phyloP scores from a whole-genome alignment of 2,329 filamentous ascomycete genomes.

The Pseudogymnoascus sp. region DNA sequence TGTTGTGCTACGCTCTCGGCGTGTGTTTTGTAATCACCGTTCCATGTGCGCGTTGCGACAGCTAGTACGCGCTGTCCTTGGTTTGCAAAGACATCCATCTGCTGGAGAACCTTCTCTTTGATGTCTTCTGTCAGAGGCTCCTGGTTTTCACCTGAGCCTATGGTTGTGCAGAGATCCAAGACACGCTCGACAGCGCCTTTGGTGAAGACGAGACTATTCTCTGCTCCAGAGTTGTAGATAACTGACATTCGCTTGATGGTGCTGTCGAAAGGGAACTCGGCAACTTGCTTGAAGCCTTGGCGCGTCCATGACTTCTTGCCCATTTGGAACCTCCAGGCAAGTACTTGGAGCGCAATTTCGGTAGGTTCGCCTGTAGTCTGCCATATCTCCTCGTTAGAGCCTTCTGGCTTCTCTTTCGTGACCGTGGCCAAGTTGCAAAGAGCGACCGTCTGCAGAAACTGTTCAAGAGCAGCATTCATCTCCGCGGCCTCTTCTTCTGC shows the following conservation, averaged over 20 bases:
- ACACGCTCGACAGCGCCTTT: constrained; percentile 56
- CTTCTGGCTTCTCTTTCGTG: constrained; percentile 23
- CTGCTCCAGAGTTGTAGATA: constrained; percentile 36
- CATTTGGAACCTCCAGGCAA: constrained; percentile 50
- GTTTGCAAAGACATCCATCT: constrained; percentile 47
- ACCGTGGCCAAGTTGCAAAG: constrained; percentile 51
- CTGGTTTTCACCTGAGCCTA: constrained; percentile 33
- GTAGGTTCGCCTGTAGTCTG: constrained; percentile 54
- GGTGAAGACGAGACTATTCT: constrained; percentile 39
- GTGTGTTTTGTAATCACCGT: constrained; percentile 15
- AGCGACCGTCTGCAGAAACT: constrained; percentile 44
- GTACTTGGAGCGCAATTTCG: constrained; percentile 59
- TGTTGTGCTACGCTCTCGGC: constrained; percentile 3
- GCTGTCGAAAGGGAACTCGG: constrained; percentile 57
- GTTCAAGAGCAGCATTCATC: constrained; percentile 35
- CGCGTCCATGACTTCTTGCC: constrained; percentile 35
- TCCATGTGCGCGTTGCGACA: constrained; percentile 36
- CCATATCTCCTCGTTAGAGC: constrained; percentile 39
- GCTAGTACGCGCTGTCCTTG: constrained; percentile 53
- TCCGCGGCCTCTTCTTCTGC: constrained; percentile 27
- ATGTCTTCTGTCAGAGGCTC: constrained; percentile 32
- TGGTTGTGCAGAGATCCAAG: constrained; percentile 44
- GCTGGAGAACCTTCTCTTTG: constrained; percentile 39
- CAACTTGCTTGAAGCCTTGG: constrained; percentile 41
- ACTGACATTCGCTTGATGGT: constrained; percentile 60